phyloP scores from a whole-genome alignment of 306 rosid species.

The Aeschynomene evenia region DNA sequence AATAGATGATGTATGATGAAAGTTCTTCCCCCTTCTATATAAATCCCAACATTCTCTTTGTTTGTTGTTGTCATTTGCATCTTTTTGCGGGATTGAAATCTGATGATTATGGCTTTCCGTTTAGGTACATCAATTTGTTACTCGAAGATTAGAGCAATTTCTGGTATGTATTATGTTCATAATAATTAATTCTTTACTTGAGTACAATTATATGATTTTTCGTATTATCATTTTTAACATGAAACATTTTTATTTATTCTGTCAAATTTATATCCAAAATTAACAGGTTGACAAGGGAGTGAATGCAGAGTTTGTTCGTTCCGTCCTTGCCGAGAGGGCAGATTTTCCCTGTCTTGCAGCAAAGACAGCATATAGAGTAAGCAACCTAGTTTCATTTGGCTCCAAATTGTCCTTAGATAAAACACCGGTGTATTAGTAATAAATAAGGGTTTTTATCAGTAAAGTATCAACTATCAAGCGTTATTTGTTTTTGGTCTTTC shows the following conservation, averaged over 20 bases:
- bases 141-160: slow-evolving; percentile 88
- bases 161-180: slow-evolving; percentile 55
- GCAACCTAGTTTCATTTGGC: slow-evolving; percentile 15
- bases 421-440: background rate
- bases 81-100: slow-evolving; percentile 11
- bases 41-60: slow-evolving; percentile 4
- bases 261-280: too few relatives aligned
- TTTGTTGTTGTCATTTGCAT: background rate
- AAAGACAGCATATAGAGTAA: slow-evolving; percentile 75
- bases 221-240: background rate
- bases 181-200: slow-evolving; percentile 1
- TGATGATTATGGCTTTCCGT: slow-evolving; percentile 26
- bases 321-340: slow-evolving; percentile 77
- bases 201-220: background rate
- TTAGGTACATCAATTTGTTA: slow-evolving; percentile 80
- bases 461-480: background rate
- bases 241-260: background rate
- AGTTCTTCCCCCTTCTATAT: background rate
- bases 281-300: slow-evolving; percentile 85
- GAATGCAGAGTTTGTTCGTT: slow-evolving; percentile 75
- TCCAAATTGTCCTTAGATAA: slow-evolving; percentile 14
- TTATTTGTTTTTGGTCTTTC: background rate
- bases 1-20: slow-evolving; percentile 58
- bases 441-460: background rate
- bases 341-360: slow-evolving; percentile 77